Evolutionary conservation across 768 basidiomycete species (phyloP).

Genomic region (Rhodosporidiobolus odoratus): DNA sequence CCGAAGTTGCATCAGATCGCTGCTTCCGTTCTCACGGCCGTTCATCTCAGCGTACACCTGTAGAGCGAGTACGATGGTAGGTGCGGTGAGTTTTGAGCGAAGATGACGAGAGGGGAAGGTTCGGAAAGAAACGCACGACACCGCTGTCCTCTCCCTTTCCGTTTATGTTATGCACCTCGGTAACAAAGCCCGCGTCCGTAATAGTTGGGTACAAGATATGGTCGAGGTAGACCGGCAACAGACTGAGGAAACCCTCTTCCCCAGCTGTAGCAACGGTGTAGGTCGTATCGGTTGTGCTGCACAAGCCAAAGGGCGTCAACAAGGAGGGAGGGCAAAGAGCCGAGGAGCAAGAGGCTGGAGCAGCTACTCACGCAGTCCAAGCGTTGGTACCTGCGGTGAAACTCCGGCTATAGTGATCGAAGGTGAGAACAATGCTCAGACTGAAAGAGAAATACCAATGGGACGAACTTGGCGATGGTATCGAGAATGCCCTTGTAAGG

Average conservation of each 20-base stretch:
- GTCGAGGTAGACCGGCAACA: slow-evolving; percentile 75
- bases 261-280: slow-evolving; percentile 96
- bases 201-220: slow-evolving; percentile 96
- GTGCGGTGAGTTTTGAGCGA: too few species aligned
- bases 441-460: slow-evolving; percentile 72
- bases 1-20: slow-evolving; percentile 83
- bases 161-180: slow-evolving; percentile 83
- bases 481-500: slow-evolving; percentile 77
- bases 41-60: slow-evolving; percentile 79
- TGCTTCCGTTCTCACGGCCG: slow-evolving; percentile 85
- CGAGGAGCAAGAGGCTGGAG: background rate
- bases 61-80: too few species aligned
- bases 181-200: slow-evolving; percentile 62
- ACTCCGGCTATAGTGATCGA: background rate
- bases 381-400: slow-evolving; percentile 59
- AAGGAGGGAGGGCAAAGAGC: background rate
- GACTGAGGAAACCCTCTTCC: slow-evolving; percentile 63
- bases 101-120: background rate
- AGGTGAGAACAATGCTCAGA: slow-evolving; percentile 42
- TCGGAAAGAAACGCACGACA: slow-evolving; percentile 49
- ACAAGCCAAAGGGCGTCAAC: background rate
- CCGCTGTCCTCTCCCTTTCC: slow-evolving; percentile 84
- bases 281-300: slow-evolving; percentile 58
- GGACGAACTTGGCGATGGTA: slow-evolving; percentile 66
- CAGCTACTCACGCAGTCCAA: slow-evolving; percentile 65